phyloP scores from a whole-genome alignment of 371 early-diverging fungal genomes.

The Circinella umbellata region DNA sequence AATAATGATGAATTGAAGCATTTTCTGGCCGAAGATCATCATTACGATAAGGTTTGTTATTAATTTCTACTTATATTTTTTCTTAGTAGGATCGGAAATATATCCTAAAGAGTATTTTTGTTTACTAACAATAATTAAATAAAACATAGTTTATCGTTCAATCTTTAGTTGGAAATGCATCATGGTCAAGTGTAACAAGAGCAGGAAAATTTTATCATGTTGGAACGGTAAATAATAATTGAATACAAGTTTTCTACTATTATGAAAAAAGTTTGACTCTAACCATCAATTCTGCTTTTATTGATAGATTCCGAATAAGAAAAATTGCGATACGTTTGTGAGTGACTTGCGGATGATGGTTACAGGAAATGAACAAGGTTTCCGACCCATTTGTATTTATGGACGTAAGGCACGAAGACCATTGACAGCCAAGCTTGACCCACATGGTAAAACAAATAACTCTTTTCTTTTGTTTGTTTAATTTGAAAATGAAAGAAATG shows the following conservation, averaged over 20 bases:
- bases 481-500: neutral
- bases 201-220: conserved; percentile 89
- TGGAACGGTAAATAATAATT: conserved; percentile 59
- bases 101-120: neutral
- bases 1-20: conserved; percentile 74
- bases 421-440: conserved; percentile 65
- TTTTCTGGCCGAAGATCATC: conserved; percentile 83
- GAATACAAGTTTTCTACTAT: neutral
- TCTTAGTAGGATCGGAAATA: neutral
- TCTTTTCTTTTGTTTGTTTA: conserved; percentile 1
- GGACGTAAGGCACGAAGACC: conserved; percentile 87
- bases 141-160: conserved; percentile 82
- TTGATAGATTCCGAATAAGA: conserved; percentile 79
- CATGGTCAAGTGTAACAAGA: conserved; percentile 85
- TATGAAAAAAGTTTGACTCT: neutral
- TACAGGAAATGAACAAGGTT: conserved; percentile 69
- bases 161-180: conserved; percentile 90
- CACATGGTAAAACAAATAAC: conserved; percentile 34
- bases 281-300: neutral
- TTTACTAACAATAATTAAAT: neutral
- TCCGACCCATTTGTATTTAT: conserved; percentile 88
- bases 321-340: conserved; percentile 81
- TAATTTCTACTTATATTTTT: too few relatives aligned
- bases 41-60: conserved; percentile 78
- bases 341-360: conserved; percentile 93